Base-by-base conservation (phyloP, 192 early-diverging fungal genomes). In the Anaeromyces robustus region DNA sequence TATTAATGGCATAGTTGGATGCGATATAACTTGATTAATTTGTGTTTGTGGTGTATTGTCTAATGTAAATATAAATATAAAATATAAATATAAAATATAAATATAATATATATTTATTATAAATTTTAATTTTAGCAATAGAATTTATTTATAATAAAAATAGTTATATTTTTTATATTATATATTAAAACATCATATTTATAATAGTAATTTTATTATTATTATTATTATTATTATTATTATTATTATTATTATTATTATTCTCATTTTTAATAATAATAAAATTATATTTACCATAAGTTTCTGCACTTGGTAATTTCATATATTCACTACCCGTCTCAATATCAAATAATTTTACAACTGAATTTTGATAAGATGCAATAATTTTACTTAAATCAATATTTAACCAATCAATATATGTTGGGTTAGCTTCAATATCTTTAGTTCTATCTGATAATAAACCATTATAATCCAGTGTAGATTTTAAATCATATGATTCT, bases 331-430 rank as follows among this genome's bases (percentile, higher is more conserved):
- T 84, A 28, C 92, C 93, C 11, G 92, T 94, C 83, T 94, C 94
- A 43, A 93, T 87, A 86, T 95, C 94, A 85, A 89, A 93, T 29
- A 94, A 59, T 82, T 90, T 88, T n/a, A 93, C 87, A 14, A 86
- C 86, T 12, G 89, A 85, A 82, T 94, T 91, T 78, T 85, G 84
- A 81, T 91, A 94, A 16, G 87, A 85, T 26, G 94, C 92, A 1
- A 89, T 88, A 39, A 94, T 79, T 83, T 88, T 87, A 79, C 85
- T 89, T 22, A 87, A 77, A 81, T 92, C 87, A 30, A 86, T 89
- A 17, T 84, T 86, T 34, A 92, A 84, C 86, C 94, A 94, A 82
- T 91, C 91, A 52, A 94, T 28, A n/a, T 86, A 86, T 1, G 93
- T 95, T 28, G 94, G 94, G 30, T 79, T 81, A 26, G 77, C 29